These are phyloP conservation scores for Nothophaeocryptopus gaeumannii DNA, from an alignment of 2,329 filamentous ascomycete species.

Conservation along the genomic window DNA sequence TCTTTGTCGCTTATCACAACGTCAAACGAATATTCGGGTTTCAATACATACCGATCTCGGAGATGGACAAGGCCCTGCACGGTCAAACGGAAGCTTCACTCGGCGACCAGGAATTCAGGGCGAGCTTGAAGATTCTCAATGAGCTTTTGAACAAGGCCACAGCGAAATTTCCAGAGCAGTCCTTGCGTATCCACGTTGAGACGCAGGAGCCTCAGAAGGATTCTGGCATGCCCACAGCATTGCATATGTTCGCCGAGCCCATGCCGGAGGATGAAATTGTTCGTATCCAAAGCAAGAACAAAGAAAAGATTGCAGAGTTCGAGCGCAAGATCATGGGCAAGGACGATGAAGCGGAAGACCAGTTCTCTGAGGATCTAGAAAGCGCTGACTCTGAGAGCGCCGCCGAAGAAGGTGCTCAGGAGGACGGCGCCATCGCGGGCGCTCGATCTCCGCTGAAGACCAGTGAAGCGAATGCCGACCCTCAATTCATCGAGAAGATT, in stretches of 20 bases:
- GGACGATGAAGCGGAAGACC: slow-evolving; percentile 12
- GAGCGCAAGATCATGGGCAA: slow-evolving; percentile 51
- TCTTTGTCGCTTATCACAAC: slow-evolving; percentile 96
- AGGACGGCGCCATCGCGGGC: slow-evolving; percentile 7
- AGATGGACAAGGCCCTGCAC: slow-evolving; percentile 91
- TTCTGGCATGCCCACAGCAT: slow-evolving; percentile 49
- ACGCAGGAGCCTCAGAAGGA: slow-evolving; percentile 39
- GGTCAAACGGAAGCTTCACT: slow-evolving; percentile 64
- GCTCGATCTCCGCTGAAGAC: slow-evolving; percentile 3
- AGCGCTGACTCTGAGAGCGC: neutral
- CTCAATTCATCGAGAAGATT: slow-evolving; percentile 13
- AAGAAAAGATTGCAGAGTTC: slow-evolving; percentile 64
- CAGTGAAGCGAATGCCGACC: slow-evolving; percentile 11
- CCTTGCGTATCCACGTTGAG: slow-evolving; percentile 45
- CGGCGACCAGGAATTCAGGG: slow-evolving; percentile 81
- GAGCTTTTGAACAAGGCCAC: slow-evolving; percentile 74
- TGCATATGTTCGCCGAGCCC: slow-evolving; percentile 89
- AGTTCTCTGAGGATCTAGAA: neutral
- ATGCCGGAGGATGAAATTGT: slow-evolving; percentile 70
- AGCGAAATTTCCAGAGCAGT: slow-evolving; percentile 65
- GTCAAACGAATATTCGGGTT: slow-evolving; percentile 94
- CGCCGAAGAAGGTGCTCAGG: neutral
- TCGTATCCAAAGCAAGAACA: slow-evolving; percentile 66
- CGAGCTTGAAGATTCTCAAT: slow-evolving; percentile 77
- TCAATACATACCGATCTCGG: slow-evolving; percentile 81